Base-by-base conservation (phyloP, 2,329 filamentous ascomycete genomes). In the Lachnellula occidentalis region DNA sequence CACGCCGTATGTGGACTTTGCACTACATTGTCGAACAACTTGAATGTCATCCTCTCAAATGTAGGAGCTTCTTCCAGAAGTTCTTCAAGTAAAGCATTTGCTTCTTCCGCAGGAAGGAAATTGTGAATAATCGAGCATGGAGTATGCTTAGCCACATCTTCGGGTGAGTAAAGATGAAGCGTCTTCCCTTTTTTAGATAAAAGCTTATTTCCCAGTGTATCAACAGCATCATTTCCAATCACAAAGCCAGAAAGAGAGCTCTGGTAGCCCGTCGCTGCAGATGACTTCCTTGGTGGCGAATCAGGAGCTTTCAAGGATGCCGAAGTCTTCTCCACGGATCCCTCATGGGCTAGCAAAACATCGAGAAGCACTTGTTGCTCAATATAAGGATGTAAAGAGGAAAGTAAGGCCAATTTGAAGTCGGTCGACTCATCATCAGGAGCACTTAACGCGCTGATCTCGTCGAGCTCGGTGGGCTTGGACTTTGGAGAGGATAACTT, bases 61-160 rank as follows among this genome's bases (percentile, higher is more conserved):
- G 85, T 81, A 21, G 80, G 74, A 1, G 87, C 79, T 71, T 96
- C 90, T 1, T 78, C 72, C 1, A 96, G 72, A 37, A 97, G 77
- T 68, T 97, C 92, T 34, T 71, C 69, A 1, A 97, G 75, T 12
- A 99, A 76, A 1, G 78, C 76, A 60, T 90, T 86, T 39, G 94
- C 92, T 55, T 88, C 78, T 2, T 85, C 76, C 0, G 77, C 31
- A 0, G 90, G 84, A 0, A 99, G 76, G 63, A 97, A 96, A 66
- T 96, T 94, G 71, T 95, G 91, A 53, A 96, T 84, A 61, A 97
- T 88, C 11, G 89, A 92, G 72, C 92, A 96, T 1, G 94, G 91
- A 0, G 92, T 96, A 66, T 95, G 81, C 22, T 81, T 78, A 48
- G 89, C 87, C 45, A 97, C 82, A 63, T 96, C 91, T 39, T 83